Percentiles rank a stretch among this genome's conserved stretches.
These are phyloP conservation scores for Neonothopanus nambi DNA, from an alignment of 1,284 basidiomycete species.

Conservation along the genomic window DNA sequence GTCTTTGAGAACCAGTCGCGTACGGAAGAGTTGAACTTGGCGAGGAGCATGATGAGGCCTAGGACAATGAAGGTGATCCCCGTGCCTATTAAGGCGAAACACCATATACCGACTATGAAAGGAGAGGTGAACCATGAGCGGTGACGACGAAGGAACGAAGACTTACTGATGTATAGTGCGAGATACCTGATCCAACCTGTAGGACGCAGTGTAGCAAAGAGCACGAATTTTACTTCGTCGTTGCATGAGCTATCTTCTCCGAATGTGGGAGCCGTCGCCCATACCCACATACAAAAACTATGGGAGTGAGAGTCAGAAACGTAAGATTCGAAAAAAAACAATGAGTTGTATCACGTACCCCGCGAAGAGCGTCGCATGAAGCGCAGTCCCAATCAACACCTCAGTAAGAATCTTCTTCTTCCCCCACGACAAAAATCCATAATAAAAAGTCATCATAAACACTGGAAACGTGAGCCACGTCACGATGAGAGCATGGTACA, in stretches of 20 bases:
- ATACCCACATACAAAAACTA: constrained; percentile 8
- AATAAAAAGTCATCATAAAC: constrained; percentile 10
- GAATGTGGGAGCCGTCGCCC: neutral
- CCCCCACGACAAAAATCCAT: constrained; percentile 5
- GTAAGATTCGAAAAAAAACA: neutral
- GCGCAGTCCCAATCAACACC: constrained; percentile 1
- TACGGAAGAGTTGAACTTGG: neutral
- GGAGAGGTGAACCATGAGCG: neutral
- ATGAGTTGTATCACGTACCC: neutral
- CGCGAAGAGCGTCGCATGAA: constrained; percentile 1
- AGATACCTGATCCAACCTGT: neutral
- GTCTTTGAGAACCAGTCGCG: neutral
- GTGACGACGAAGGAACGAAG: neutral
- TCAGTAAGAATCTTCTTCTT: neutral
- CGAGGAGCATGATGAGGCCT: neutral
- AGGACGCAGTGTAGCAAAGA: neutral
- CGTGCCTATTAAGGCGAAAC: neutral
- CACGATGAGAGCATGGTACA: constrained; percentile 8
- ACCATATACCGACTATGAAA: constrained; percentile 3
- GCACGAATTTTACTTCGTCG: neutral
- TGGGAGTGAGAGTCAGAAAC: neutral
- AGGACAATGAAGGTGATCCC: neutral
- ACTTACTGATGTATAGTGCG: constrained; percentile 1
- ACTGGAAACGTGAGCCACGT: constrained; percentile 11
- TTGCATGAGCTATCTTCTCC: neutral